Evolutionary conservation across 2,329 filamentous ascomycete species (phyloP).

Genomic region (Colletotrichum aenigma): DNA sequence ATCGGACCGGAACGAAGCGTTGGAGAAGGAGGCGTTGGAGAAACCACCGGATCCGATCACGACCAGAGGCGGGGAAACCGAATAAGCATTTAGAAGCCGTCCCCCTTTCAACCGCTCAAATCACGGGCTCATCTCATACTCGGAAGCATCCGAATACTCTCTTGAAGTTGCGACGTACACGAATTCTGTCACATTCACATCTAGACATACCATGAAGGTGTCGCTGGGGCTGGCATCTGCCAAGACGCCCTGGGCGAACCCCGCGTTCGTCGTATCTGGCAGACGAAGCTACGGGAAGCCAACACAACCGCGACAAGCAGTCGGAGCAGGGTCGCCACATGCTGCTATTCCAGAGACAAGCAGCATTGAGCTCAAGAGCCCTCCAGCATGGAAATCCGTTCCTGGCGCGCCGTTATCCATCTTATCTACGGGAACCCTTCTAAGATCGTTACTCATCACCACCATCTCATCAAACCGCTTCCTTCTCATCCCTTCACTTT

Average conservation of each 20-base stretch:
- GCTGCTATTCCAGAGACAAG: neutral
- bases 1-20: conserved; percentile 1
- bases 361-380: neutral
- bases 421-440: conserved; percentile 37
- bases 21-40: neutral
- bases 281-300: conserved; percentile 15
- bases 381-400: neutral
- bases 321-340: conserved; percentile 5
- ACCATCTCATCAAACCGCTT: conserved; percentile 49
- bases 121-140: neutral
- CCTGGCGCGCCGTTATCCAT: conserved; percentile 25
- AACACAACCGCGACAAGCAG: neutral
- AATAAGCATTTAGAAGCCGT: neutral
- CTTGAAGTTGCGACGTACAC: neutral
- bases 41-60: neutral
- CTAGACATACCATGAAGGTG: neutral
- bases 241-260: conserved; percentile 5
- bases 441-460: conserved; percentile 46
- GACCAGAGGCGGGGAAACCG: neutral
- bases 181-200: neutral
- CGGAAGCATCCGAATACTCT: neutral
- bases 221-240: neutral
- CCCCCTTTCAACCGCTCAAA: neutral
- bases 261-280: neutral
- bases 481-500: conserved; percentile 40